phyloP scores from a whole-genome alignment of 495 filamentous ascomycete species.

The Aspergillus sclerotioniger region DNA sequence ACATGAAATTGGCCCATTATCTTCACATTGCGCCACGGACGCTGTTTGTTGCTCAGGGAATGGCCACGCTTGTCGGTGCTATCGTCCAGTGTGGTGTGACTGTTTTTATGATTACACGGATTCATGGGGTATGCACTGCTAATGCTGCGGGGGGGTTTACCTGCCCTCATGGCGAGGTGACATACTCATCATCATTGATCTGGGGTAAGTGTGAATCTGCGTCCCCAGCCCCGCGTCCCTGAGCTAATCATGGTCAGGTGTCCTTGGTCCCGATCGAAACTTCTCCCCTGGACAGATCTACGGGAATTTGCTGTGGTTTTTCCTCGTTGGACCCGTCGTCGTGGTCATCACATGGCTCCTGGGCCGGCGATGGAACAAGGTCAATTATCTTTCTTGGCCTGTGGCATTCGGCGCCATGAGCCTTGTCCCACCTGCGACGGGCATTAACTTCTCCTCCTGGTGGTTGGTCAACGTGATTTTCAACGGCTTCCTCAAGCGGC shows the following conservation, averaged over 20 bases:
- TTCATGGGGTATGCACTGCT: conserved; percentile 59
- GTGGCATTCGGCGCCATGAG: conserved; percentile 67
- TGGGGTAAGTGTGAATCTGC: conserved; percentile 50
- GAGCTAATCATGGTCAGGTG: conserved; percentile 26
- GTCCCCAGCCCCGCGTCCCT: neutral
- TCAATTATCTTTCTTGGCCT: conserved; percentile 61
- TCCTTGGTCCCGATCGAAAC: conserved; percentile 62
- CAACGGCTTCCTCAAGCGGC: conserved; percentile 57
- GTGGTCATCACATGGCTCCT: conserved; percentile 58
- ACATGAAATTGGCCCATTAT: conserved; percentile 78
- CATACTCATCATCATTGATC: conserved; percentile 67
- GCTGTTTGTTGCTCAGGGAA: conserved; percentile 66
- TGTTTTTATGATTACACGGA: conserved; percentile 62
- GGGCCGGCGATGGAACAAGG: conserved; percentile 49
- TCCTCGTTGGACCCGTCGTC: conserved; percentile 55
- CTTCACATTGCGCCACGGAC: conserved; percentile 71
- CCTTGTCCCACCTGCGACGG: conserved; percentile 63
- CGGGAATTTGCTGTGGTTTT: conserved; percentile 62
- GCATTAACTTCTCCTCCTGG: conserved; percentile 69
- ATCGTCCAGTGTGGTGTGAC: conserved; percentile 65
- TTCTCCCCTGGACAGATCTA: conserved; percentile 71
- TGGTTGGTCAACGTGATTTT: conserved; percentile 64
- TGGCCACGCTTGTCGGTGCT: conserved; percentile 63
- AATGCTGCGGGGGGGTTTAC: conserved; percentile 63
- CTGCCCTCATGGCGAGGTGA: conserved; percentile 65